Evolutionary conservation across 2,329 filamentous ascomycete genomes (phyloP), one percentile per base, ranked within the genome.

Genomic region (Plenodomus lindquistii): DNA sequence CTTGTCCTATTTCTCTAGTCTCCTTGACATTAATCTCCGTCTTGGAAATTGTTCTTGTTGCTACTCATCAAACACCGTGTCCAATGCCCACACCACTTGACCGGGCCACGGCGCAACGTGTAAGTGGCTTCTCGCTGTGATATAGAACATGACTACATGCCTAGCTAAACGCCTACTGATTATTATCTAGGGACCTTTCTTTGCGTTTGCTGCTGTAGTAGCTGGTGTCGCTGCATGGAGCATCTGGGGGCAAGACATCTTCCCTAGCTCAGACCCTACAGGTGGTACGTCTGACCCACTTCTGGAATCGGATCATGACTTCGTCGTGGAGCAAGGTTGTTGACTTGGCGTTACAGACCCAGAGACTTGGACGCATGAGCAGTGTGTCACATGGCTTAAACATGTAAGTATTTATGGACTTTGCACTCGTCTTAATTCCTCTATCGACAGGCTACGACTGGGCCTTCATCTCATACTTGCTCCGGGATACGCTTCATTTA

Each of bases 231-330:
- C 91, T 15, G 85, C 84, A 36, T 96, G 88, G 87, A 82, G 84
- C 16, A 93, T 97, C 62, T 95, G 88, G 86, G 91, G 91, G 47
- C 81, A 84, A 44, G 90, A 93, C 55, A 82, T 97, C 65, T 96
- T 97, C 64, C 92, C 92, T 1, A 73, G 82, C 3, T 78, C 85
- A 57, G 91, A 96, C 67, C 91, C 92, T n/a, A 89, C 78, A 21
- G 91, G 91, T 51, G 81, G 90, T 77, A 84, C 77, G 62, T 59
- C 20, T 43, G 5, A 42, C 27, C 13, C 38, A 52, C 9, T 35
- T 36, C 40, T 22, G 22, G 9, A 46, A 8, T 37, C 39, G 22
- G 1, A 11, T 20, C 16, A 15, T 42, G n/a, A 16, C 9, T 4
- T 11, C 11, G 37, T n/a, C n/a, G n/a, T n/a, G n/a, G n/a, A n/a